Percentiles rank a stretch among this genome's conserved stretches.
phyloP scores from a whole-genome alignment of 768 basidiomycete species.

The Agaricus sinodeliciosus region DNA sequence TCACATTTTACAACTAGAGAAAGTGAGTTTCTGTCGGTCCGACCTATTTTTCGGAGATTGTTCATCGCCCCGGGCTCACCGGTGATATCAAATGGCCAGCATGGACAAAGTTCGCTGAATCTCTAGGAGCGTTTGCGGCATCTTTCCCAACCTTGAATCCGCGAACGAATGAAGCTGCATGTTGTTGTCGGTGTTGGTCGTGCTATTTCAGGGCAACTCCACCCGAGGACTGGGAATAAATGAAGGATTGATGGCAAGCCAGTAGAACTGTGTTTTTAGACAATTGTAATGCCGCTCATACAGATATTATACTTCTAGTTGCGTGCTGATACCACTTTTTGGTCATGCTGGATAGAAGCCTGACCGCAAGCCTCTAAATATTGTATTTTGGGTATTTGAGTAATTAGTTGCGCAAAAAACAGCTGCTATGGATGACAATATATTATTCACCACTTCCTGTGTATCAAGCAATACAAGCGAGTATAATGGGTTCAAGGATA shows the following conservation, averaged over 20 bases:
- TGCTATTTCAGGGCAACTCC: conserved; percentile 61
- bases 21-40: conserved; percentile 50
- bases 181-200: conserved; percentile 78
- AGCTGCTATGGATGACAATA: too few relatives aligned
- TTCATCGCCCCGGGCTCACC: conserved; percentile 54
- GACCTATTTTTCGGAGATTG: too few relatives aligned
- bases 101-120: conserved; percentile 10
- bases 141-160: conserved; percentile 78
- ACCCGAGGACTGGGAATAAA: conserved; percentile 47
- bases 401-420: too few relatives aligned
- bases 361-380: too few relatives aligned
- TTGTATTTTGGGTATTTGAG: too few relatives aligned
- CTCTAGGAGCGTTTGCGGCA: conserved; percentile 66
- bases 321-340: conserved; percentile 35
- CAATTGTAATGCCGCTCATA: too few relatives aligned
- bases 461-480: too few relatives aligned
- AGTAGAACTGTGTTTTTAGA: conserved; percentile 17
- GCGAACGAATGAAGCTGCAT: conserved; percentile 90
- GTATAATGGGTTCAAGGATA: too few relatives aligned
- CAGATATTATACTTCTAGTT: conserved; percentile 21
- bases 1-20: conserved; percentile 52
- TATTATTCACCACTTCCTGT: too few relatives aligned
- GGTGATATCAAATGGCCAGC: conserved; percentile 83
- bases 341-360: background rate
- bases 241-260: conserved; percentile 83